Base-by-base conservation (phyloP, 2,329 filamentous ascomycete genomes). In the Hymenoscyphus scutula region DNA sequence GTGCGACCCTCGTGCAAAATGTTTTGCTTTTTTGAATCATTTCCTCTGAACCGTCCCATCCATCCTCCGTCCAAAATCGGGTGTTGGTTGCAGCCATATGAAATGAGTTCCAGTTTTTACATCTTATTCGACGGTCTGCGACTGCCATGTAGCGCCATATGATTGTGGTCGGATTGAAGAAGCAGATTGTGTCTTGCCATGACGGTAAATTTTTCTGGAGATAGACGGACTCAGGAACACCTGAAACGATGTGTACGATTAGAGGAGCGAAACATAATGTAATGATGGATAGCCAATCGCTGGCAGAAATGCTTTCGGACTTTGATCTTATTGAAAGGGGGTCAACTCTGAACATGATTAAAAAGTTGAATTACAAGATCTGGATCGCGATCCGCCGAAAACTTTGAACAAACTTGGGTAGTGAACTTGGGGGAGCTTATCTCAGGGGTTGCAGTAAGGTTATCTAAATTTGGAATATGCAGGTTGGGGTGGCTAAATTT, bases 101-200 rank as follows among this genome's bases (percentile, higher is more conserved):
- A 7, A 54, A 19, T 0, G 53, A 48, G 32, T 55, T 68, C 76
- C 75, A 78, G 0, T 41, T 30, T 1, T 61, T 69, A 1, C 73
- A 68, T 6, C 75, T 70, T 17, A 76, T 64, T n/a, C 75, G 71
- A 3, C 75, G 69, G 62, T 76, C 75, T 0, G 69, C 51, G 54
- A 77, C 76, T 19, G 71, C 71, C 8, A 71, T 71, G 61, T 78
- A 77, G 0, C 74, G 72, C 73, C 75, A 77, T 17, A 76, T 37
- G 11, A 77, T 77, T 0, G 75, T 74, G 1, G 74, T 77, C 1
- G 76, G 76, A 59, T 77, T 77, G 57, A 72, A 77, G 37, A 68
- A 68, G 25, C 67, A 66, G 1, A 77, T 55, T 13, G 61, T 53
- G 13, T 76, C 72, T 60, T 73, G 68, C 75, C 73, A 76, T 45